phyloP scores from a whole-genome alignment of 805 yeast genomes.

The Yamadazyma tumulicola region DNA sequence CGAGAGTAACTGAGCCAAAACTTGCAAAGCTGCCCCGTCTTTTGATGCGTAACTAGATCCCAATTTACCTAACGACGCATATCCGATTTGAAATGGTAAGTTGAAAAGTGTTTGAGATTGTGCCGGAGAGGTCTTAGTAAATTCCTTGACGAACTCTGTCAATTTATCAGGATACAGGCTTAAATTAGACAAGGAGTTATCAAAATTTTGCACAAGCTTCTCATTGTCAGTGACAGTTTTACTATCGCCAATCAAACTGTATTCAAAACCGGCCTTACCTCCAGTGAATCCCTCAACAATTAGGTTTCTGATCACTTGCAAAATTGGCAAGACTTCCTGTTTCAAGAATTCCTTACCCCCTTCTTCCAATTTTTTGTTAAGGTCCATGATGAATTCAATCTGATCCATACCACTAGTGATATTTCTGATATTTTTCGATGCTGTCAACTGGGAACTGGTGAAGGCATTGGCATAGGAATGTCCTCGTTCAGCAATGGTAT shows the following conservation, averaged over 20 bases:
- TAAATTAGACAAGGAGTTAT: slow-evolving; percentile 7
- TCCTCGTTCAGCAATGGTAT: slow-evolving; percentile 81
- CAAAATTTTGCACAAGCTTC: slow-evolving; percentile 30
- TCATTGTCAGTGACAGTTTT: slow-evolving; percentile 36
- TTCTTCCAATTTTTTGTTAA: slow-evolving; percentile 48
- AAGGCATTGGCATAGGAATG: slow-evolving; percentile 75
- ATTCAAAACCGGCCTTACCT: slow-evolving; percentile 31
- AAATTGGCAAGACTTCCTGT: slow-evolving; percentile 59
- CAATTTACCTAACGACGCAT: slow-evolving; percentile 61
- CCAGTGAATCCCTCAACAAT: slow-evolving; percentile 33
- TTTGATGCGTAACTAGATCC: slow-evolving; percentile 65
- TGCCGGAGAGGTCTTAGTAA: slow-evolving; percentile 9
- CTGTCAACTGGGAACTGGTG: slow-evolving; percentile 62
- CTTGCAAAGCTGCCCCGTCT: slow-evolving; percentile 85
- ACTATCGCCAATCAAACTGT: slow-evolving; percentile 59
- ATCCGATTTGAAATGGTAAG: slow-evolving; percentile 87
- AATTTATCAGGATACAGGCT: slow-evolving; percentile 13
- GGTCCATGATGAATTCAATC: slow-evolving; percentile 60
- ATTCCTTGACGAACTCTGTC: slow-evolving; percentile 13
- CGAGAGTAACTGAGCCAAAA: slow-evolving; percentile 74
- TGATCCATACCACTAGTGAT: slow-evolving; percentile 72
- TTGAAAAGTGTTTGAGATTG: slow-evolving; percentile 46
- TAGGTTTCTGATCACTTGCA: slow-evolving; percentile 47
- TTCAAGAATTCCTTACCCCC: slow-evolving; percentile 32
- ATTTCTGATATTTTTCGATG: slow-evolving; percentile 60